Percentiles rank a stretch among this genome's conserved stretches.
These are phyloP conservation scores for Apocynum venetum DNA, from an alignment of 257 asterid species.

Conservation along the genomic window DNA sequence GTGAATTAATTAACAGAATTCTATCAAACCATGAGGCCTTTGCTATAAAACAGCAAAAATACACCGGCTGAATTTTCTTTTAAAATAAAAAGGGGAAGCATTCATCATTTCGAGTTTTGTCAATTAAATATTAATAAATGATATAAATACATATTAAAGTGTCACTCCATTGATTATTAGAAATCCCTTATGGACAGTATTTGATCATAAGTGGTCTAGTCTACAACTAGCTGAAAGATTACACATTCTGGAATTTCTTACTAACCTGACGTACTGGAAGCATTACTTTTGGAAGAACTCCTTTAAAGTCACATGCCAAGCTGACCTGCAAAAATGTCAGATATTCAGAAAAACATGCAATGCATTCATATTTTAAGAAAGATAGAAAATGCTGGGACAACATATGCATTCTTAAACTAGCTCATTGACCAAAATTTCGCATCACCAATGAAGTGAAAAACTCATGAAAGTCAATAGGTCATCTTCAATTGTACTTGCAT, in stretches of 20 bases:
- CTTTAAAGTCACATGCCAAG: constrained; percentile 68
- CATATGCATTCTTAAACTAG: not conserved
- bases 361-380: not conserved
- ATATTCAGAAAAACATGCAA: not conserved
- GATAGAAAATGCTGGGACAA: not conserved
- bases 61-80: not conserved
- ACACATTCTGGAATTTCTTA: not conserved
- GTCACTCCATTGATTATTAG: not conserved
- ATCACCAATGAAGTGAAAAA: not conserved
- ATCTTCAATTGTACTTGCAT: not conserved
- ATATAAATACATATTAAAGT: not conserved
- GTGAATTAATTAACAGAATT: not conserved
- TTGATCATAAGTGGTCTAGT: not conserved
- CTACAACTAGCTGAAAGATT: not conserved
- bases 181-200: too few species aligned
- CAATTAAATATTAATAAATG: not conserved
- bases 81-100: not conserved
- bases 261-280: constrained; percentile 72
- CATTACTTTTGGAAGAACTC: constrained; percentile 77
- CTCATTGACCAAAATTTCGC: not conserved
- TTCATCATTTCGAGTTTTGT: not conserved
- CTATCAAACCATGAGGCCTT: too few species aligned
- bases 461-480: not conserved
- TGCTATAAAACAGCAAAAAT: not conserved
- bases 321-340: constrained; percentile 52